Conservation (phyloP, 2,329 filamentous ascomycete species). For the Ramularia endophylla region DNA sequence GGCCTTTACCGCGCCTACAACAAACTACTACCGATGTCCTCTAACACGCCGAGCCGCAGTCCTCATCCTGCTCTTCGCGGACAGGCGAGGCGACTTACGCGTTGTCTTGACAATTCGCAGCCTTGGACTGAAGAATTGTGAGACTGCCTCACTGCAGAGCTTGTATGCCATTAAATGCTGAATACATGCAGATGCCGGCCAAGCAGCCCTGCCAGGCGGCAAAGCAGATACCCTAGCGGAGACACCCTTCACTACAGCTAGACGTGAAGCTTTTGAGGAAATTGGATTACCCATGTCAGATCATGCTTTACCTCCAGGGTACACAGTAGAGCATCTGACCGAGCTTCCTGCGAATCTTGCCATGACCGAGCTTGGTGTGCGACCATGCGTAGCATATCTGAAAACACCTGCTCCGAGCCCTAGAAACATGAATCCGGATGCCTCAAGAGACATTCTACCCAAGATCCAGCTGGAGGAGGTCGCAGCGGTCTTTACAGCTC, state of each 20-base stretch:
- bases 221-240: slow-evolving; percentile 52
- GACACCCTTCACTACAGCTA: slow-evolving; percentile 68
- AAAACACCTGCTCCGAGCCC: slow-evolving; percentile 30
- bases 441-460: slow-evolving; percentile 47
- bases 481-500: slow-evolving; percentile 85
- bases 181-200: slow-evolving; percentile 50
- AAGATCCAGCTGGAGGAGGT: slow-evolving; percentile 84
- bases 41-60: slow-evolving; percentile 72
- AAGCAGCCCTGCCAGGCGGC: slow-evolving; percentile 46
- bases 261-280: slow-evolving; percentile 87
- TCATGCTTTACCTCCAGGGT: slow-evolving; percentile 63
- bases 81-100: slow-evolving; percentile 69
- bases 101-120: slow-evolving; percentile 59
- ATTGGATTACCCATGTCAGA: slow-evolving; percentile 78
- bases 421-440: slow-evolving; percentile 59
- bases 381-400: slow-evolving; percentile 57
- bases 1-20: slow-evolving; percentile 51
- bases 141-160: slow-evolving; percentile 8
- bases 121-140: slow-evolving; percentile 53
- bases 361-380: slow-evolving; percentile 45
- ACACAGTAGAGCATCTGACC: slow-evolving; percentile 82
- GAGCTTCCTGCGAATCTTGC: slow-evolving; percentile 60
- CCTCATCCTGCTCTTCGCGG: slow-evolving; percentile 80
- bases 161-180: slow-evolving; percentile 49
- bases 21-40: slow-evolving; percentile 52